Evolutionary conservation across 2,329 filamentous ascomycete species (phyloP), one percentile per base, ranked within the genome.

Genomic region (Aspergillus flavus): DNA sequence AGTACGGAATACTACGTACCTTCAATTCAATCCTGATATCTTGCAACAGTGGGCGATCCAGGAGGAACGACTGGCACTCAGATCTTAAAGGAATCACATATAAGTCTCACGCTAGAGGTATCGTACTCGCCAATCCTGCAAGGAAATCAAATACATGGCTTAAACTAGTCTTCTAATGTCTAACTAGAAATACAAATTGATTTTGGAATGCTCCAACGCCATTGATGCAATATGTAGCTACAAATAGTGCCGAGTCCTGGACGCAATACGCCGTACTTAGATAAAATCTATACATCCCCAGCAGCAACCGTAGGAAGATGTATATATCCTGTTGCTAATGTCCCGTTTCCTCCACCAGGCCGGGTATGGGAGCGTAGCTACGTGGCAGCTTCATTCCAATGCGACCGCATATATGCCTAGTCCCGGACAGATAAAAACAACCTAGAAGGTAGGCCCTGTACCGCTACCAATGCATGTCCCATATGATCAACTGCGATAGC

Each of bases 401-500:
- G 43, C 30, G 54, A 45, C 32, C 50, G 58, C 46, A 54, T 41
- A 60, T 61, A 63, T 65, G 61, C 64, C 56, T 57, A 61, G 21
- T 50, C 61, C 64, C 61, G 45, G 53, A 50, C 54, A 59, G 21
- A 59, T 10, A 59, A 39, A 58, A 34, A 54, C 46, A 56, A 36
- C 59, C 54, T 61, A 36, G 14, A 57, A 26, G 12, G 28, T 9
- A 32, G 41, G 10, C 55, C 58, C 43, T 59, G 54, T 61, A 61
- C 64, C 70, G 70, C 70, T 73, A 68, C 64, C 66, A 58, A 76
- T 75, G 73, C 73, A 75, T 69, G 69, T 69, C 66, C 72, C 66
- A 70, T 61, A 63, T 64, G 61, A 68, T 57, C 36, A 65, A 58
- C 61, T 30, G 59, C 32, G 39, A 62, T 64, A 66, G 65, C 66